phyloP scores from a whole-genome alignment of 257 asterid species.

The Fraxinus americana region DNA sequence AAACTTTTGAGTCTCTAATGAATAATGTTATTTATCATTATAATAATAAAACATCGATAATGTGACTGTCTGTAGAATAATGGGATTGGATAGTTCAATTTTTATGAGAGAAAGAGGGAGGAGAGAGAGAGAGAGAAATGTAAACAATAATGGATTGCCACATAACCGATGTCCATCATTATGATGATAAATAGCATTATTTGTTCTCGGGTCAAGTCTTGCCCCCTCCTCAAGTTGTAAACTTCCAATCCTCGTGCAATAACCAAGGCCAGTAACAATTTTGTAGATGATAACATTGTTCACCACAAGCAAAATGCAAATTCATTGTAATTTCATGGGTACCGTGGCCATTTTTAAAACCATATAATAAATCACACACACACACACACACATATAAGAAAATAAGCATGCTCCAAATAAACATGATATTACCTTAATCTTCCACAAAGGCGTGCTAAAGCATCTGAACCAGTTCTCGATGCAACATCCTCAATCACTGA shows the following conservation, averaged over 20 bases:
- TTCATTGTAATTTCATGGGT: neutral
- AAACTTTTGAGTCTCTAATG: too few species aligned
- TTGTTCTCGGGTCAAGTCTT: too few species aligned
- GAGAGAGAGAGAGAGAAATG: too few species aligned
- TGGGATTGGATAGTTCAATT: too few species aligned
- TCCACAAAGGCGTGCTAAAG: conserved; percentile 82
- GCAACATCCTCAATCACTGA: conserved; percentile 75
- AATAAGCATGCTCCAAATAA: neutral
- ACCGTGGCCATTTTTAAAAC: neutral
- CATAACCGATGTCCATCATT: too few species aligned
- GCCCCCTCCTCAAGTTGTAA: neutral
- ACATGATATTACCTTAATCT: conserved; percentile 61
- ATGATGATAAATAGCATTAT: too few species aligned
- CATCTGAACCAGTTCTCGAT: conserved; percentile 79
- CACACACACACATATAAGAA: neutral
- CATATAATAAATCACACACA: too few species aligned
- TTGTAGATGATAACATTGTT: neutral
- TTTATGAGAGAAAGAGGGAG: too few species aligned
- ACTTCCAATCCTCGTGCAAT: neutral
- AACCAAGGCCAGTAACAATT: neutral
- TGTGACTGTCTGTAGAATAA: too few species aligned
- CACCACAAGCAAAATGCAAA: neutral
- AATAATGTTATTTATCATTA: too few species aligned
- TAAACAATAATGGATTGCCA: too few species aligned
- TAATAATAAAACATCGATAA: too few species aligned